phyloP scores from a whole-genome alignment of 2,329 filamentous ascomycete species.

The Fusarium pininemorale region DNA sequence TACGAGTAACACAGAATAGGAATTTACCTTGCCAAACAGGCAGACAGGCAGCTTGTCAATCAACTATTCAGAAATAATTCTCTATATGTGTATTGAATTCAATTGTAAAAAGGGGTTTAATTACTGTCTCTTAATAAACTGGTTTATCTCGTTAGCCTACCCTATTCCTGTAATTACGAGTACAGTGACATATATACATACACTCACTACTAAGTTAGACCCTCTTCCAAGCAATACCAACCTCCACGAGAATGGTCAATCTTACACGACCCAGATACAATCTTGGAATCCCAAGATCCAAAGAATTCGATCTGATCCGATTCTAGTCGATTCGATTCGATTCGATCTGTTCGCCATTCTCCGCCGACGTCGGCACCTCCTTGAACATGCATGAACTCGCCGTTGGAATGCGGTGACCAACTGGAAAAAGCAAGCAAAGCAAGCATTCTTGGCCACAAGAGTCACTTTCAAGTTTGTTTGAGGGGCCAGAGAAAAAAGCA shows the following conservation, averaged over 20 bases:
- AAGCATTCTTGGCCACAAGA: neutral
- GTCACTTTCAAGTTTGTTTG: neutral
- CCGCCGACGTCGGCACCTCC: neutral
- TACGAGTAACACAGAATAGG: too few relatives aligned
- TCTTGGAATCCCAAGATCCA: neutral
- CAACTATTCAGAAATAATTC: neutral
- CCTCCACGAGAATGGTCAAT: neutral
- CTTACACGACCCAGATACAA: neutral
- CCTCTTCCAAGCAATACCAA: neutral
- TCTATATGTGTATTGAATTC: neutral
- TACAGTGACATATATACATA: neutral
- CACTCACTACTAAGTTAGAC: too few relatives aligned
- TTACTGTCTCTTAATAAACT: neutral
- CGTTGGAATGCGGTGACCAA: neutral
- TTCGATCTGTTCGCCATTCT: neutral
- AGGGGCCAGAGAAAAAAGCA: constrained; percentile 18
- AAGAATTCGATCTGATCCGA: neutral
- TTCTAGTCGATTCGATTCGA: neutral
- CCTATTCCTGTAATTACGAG: neutral
- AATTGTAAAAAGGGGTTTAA: rapidly evolving
- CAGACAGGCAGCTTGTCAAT: neutral
- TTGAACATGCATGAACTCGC: neutral
- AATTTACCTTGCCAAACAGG: neutral
- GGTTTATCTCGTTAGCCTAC: neutral
- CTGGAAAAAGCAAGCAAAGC: constrained; percentile 15